Conservation (phyloP, 2,329 filamentous ascomycete species). For the Niveomyces coronatus region DNA sequence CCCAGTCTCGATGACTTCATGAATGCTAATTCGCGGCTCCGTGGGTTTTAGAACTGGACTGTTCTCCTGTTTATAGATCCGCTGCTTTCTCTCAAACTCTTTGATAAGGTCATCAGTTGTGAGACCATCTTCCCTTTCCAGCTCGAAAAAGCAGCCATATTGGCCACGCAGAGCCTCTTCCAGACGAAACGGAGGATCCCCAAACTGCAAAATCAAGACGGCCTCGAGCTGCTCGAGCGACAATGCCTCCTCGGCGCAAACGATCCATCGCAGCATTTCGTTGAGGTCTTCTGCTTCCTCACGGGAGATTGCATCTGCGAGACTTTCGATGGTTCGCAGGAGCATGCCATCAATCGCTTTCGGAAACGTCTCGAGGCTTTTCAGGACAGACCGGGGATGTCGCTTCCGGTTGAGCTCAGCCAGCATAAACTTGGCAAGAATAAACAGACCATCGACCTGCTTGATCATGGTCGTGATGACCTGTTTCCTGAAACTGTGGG, state of each 20-base stretch:
- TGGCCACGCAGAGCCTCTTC: conserved; percentile 33
- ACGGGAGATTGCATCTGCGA: conserved; percentile 28
- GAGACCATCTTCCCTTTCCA: conserved; percentile 33
- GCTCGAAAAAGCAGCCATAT: conserved; percentile 36
- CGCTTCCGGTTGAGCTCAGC: conserved; percentile 35
- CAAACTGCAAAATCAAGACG: conserved; percentile 31
- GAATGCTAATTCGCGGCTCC: background rate
- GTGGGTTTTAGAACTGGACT: conserved; percentile 1
- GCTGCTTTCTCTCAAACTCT: conserved; percentile 24
- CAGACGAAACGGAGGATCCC: conserved; percentile 28
- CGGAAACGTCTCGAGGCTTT: conserved; percentile 34
- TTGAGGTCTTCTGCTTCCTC: conserved; percentile 33
- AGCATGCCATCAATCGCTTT: conserved; percentile 34
- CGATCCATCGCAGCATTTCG: conserved; percentile 35
- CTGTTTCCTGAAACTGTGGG: conserved; percentile 23
- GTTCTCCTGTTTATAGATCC: conserved; percentile 7
- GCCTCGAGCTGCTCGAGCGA: conserved; percentile 34
- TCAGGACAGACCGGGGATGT: conserved; percentile 33
- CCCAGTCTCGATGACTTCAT: background rate
- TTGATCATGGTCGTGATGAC: conserved; percentile 29
- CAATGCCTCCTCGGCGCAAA: conserved; percentile 33
- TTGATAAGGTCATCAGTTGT: conserved; percentile 31
- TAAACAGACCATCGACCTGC: conserved; percentile 37
- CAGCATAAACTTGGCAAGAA: conserved; percentile 40
- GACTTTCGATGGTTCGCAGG: conserved; percentile 29